phyloP scores from a whole-genome alignment of 352 stramenopile species.

The Pythium periplocum region DNA sequence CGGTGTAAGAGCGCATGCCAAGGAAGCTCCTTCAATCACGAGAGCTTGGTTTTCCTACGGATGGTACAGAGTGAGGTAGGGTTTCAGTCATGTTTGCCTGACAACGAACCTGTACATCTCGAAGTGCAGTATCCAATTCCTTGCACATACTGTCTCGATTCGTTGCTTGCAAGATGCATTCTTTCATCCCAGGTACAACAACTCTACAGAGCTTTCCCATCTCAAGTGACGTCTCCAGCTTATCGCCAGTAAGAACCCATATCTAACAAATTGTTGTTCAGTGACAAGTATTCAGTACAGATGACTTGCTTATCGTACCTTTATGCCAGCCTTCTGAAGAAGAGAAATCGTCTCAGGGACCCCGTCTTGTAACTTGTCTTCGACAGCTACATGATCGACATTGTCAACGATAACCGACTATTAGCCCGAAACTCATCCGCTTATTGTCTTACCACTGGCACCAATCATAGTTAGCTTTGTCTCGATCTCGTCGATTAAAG shows the following conservation, averaged over 20 bases:
- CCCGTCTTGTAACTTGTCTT: conserved; percentile 97
- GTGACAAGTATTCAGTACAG: background rate
- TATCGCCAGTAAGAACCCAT: conserved; percentile 95
- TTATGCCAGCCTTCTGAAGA: conserved; percentile 92
- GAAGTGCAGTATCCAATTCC: conserved; percentile 40
- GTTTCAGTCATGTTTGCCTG: background rate
- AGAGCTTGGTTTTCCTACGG: conserved; percentile 57
- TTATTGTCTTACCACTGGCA: conserved; percentile 46
- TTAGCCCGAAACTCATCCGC: background rate
- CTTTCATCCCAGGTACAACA: conserved; percentile 79
- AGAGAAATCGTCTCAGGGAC: conserved; percentile 91
- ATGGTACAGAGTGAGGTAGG: background rate
- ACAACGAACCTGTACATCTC: conserved; percentile 31
- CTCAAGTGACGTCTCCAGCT: conserved; percentile 98
- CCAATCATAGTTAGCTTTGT: conserved; percentile 78
- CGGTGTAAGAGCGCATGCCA: conserved; percentile 50
- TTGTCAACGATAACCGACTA: background rate
- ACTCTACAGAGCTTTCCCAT: conserved; percentile 93
- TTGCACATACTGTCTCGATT: conserved; percentile 46
- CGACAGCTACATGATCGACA: conserved; percentile 69
- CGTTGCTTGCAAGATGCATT: conserved; percentile 45
- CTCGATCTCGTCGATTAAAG: conserved; percentile 77
- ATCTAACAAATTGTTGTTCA: conserved; percentile 37
- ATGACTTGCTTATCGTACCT: conserved; percentile 56
- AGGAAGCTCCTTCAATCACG: conserved; percentile 57